Evolutionary conservation across 164 flowering plant genomes (phyloP).

Genomic region (Piper longum): DNA sequence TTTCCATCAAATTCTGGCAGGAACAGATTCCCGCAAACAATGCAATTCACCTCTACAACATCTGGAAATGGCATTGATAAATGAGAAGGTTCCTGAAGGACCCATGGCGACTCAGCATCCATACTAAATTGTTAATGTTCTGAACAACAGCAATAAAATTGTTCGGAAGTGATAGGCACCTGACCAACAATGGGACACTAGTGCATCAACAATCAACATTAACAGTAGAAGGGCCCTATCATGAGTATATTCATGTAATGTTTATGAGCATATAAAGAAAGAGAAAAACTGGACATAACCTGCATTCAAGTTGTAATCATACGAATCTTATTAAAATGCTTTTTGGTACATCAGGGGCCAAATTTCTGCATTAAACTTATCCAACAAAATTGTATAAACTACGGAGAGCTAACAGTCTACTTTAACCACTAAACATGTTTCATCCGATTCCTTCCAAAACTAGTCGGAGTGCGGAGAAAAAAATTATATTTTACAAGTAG

Average conservation of each 20-base stretch:
- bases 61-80: conserved; percentile 16
- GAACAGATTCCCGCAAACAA: conserved; percentile 36
- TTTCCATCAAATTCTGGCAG: conserved; percentile 24
- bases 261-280: not conserved
- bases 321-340: too few species aligned
- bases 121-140: conserved; percentile 8
- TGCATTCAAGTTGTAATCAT: too few species aligned
- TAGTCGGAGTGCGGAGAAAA: too few species aligned
- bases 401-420: too few species aligned
- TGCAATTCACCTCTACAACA: conserved; percentile 26
- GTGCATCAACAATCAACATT: not conserved
- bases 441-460: too few species aligned
- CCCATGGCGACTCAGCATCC: conserved; percentile 27
- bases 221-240: not conserved
- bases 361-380: too few species aligned
- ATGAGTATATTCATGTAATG: not conserved
- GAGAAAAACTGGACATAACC: too few species aligned
- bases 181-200: not conserved
- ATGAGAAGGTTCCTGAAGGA: conserved; percentile 14
- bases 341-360: too few species aligned
- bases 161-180: not conserved
- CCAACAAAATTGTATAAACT: too few species aligned
- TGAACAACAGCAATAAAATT: not conserved
- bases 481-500: too few species aligned
- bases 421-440: too few species aligned